phyloP scores from a whole-genome alignment of 1,284 basidiomycete species.

The Cryptococcus amylolentus region DNA sequence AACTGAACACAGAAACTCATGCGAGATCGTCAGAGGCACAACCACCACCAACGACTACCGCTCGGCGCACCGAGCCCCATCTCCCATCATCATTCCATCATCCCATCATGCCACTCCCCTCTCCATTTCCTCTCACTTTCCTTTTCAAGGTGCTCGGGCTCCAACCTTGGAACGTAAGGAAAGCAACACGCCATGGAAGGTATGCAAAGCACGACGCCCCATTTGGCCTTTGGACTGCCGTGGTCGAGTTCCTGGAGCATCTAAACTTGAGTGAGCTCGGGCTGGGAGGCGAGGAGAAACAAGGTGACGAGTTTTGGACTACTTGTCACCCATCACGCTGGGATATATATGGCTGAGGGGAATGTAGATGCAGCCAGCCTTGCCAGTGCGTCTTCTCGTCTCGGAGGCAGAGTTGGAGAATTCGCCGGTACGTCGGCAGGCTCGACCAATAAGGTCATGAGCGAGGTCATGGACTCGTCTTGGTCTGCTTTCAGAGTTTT shows the following conservation, averaged over 20 bases:
- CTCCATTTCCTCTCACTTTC: no score
- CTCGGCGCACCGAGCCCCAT: no score
- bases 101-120: no score
- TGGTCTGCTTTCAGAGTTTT: conserved; percentile 74
- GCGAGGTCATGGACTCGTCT: conserved; percentile 77
- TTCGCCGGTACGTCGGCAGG: conserved; percentile 59
- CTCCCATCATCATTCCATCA: no score
- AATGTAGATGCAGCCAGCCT: conserved; percentile 43
- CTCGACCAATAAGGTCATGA: conserved; percentile 77
- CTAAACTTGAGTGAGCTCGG: conserved; percentile 81
- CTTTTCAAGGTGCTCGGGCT: no score
- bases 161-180: no score
- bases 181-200: no score
- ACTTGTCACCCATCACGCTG: conserved; percentile 71
- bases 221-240: no score
- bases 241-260: conserved; percentile 88
- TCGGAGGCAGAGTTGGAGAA: conserved; percentile 70
- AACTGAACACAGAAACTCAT: no score
- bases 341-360: conserved; percentile 39
- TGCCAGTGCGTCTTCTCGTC: conserved; percentile 45
- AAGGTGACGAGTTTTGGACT: conserved; percentile 65
- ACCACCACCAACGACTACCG: no score
- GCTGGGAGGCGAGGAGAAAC: conserved; percentile 60
- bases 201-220: no score
- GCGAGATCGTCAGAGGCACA: no score